These are phyloP conservation scores for Trichoderma virens DNA, from an alignment of 495 filamentous ascomycete species.

Conservation along the genomic window DNA sequence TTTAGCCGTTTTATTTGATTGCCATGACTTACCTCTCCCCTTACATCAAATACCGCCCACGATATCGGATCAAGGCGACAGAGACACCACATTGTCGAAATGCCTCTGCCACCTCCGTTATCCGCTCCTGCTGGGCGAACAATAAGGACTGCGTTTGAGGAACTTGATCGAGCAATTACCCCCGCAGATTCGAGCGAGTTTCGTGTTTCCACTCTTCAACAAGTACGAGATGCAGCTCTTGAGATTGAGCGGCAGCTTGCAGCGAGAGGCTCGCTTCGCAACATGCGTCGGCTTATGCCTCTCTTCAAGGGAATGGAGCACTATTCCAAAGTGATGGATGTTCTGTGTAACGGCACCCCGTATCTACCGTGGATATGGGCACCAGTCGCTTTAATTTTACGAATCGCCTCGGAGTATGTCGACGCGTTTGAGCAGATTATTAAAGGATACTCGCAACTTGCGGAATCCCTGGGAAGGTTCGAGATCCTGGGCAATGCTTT, in stretches of 20 bases:
- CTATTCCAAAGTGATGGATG: slow-evolving; percentile 33
- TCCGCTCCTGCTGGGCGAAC: slow-evolving; percentile 12
- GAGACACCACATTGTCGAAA: too few relatives aligned
- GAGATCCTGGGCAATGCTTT: slow-evolving; percentile 23
- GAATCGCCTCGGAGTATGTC: slow-evolving; percentile 27
- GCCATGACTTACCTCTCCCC: too few relatives aligned
- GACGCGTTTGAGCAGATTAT: slow-evolving; percentile 35
- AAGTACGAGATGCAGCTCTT: slow-evolving; percentile 27
- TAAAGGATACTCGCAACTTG: slow-evolving; percentile 32
- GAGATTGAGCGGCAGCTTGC: slow-evolving; percentile 31
- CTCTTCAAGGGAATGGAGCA: slow-evolving; percentile 30
- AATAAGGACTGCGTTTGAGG: slow-evolving; percentile 23
- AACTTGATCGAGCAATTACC: slow-evolving; percentile 22
- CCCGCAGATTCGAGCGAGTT: slow-evolving; percentile 24
- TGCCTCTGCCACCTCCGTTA: slow-evolving; percentile 9
- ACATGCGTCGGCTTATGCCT: slow-evolving; percentile 32
- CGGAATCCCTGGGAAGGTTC: slow-evolving; percentile 31
- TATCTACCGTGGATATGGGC: slow-evolving; percentile 43
- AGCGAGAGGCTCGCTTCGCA: slow-evolving; percentile 26
- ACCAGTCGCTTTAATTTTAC: slow-evolving; percentile 34
- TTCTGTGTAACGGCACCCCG: slow-evolving; percentile 38
- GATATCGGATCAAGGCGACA: too few relatives aligned
- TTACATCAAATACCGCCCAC: too few relatives aligned
- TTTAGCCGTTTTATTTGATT: too few relatives aligned
- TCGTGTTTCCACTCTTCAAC: slow-evolving; percentile 23